phyloP scores from a whole-genome alignment of 208 protist genomes.

The Tritrichomonas musculus region DNA sequence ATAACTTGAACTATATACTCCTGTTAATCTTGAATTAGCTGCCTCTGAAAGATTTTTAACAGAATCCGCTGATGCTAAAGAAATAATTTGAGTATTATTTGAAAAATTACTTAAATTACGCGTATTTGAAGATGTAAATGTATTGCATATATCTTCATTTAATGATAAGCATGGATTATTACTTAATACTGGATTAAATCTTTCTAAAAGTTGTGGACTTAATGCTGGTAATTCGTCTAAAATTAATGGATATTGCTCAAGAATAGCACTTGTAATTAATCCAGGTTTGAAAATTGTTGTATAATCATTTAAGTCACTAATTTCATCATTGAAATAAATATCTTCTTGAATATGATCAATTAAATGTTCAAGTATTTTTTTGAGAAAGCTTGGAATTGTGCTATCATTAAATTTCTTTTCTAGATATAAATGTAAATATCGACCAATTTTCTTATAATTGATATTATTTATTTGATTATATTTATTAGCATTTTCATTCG shows the following conservation, averaged over 20 bases:
- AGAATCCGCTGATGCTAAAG: background rate
- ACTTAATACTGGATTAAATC: background rate
- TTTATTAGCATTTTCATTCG: no score
- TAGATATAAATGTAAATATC: no score
- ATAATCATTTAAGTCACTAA: background rate
- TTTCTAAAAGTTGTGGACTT: background rate
- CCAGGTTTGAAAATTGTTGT: slow-evolving; percentile 4
- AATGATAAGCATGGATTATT: background rate
- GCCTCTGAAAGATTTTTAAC: background rate
- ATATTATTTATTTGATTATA: no score
- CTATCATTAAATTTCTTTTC: no score
- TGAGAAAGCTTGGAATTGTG: no score
- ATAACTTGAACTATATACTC: background rate
- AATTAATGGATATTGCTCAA: background rate
- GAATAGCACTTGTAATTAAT: background rate
- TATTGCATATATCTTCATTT: background rate
- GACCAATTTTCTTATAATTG: no score
- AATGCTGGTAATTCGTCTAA: background rate
- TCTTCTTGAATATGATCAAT: no score
- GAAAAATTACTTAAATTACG: background rate
- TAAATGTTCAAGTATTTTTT: no score
- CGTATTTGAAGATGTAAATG: background rate
- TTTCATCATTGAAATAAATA: no score
- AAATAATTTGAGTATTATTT: background rate
- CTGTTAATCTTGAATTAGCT: background rate